Conservation (phyloP, 2,329 filamentous ascomycete genomes). For the Penicillium sp. region DNA sequence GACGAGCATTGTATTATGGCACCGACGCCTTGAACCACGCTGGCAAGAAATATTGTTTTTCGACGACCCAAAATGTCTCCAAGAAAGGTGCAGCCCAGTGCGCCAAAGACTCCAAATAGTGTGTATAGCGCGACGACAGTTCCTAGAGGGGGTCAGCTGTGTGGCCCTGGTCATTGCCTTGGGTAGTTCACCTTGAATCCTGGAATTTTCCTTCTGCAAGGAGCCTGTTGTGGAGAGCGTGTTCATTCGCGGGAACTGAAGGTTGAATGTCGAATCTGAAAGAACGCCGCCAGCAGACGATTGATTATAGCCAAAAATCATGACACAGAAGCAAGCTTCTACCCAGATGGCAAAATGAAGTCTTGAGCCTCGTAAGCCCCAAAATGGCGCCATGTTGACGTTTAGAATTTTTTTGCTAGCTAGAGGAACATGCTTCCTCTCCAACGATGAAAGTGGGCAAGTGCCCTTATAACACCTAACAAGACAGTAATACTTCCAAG, state of each 20-base stretch:
- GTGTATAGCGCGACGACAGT: too few relatives aligned
- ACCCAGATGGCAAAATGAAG: slow-evolving; percentile 1
- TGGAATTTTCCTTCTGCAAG: not conserved
- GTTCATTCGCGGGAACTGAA: not conserved
- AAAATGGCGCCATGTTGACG: not conserved
- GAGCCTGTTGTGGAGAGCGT: not conserved
- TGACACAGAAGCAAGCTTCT: slow-evolving; percentile 1
- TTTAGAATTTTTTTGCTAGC: not conserved
- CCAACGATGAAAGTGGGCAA: not conserved
- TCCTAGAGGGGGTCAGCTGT: too few relatives aligned
- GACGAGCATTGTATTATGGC: too few relatives aligned
- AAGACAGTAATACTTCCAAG: not conserved
- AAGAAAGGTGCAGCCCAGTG: too few relatives aligned
- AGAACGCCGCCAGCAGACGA: not conserved
- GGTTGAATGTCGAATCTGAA: not conserved
- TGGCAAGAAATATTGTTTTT: too few relatives aligned
- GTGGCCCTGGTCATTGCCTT: too few relatives aligned
- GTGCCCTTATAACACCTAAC: not conserved
- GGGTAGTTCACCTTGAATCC: not conserved
- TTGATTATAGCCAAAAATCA: slow-evolving; percentile 1
- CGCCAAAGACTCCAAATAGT: too few relatives aligned
- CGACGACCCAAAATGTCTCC: too few relatives aligned
- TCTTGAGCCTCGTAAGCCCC: not conserved
- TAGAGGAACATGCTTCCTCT: too few relatives aligned
- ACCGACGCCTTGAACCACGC: too few relatives aligned